Percentiles rank a stretch among this genome's conserved stretches.
phyloP scores from a whole-genome alignment of 345 rosid species.

The Kandelia obovata region DNA sequence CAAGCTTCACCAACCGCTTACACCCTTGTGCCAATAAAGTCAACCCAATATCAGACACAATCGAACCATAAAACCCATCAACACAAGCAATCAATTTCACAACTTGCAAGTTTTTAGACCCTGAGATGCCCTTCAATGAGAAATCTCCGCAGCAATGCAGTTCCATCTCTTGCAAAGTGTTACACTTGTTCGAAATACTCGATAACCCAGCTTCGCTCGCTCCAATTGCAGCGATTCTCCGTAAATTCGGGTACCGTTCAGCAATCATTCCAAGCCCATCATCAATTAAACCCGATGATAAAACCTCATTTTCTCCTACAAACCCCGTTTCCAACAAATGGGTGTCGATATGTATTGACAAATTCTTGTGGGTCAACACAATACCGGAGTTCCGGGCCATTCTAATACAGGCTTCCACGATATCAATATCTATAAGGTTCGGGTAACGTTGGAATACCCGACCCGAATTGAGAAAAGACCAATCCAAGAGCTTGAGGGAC shows the following conservation, averaged over 20 bases:
- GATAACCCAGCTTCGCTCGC: constrained; percentile 72
- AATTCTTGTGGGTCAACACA: constrained; percentile 39
- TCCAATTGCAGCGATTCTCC: constrained; percentile 57
- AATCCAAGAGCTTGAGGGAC: constrained; percentile 56
- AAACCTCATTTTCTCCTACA: constrained; percentile 22
- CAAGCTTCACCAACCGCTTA: constrained; percentile 82
- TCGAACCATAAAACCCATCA: constrained; percentile 56
- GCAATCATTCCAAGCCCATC: constrained; percentile 54
- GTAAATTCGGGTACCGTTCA: constrained; percentile 57
- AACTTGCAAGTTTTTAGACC: constrained; percentile 79
- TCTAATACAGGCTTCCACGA: constrained; percentile 48
- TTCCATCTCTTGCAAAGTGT: constrained; percentile 75
- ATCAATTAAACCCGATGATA: constrained; percentile 43
- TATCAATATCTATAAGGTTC: constrained; percentile 56
- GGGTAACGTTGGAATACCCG: constrained; percentile 63
- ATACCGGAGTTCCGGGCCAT: constrained; percentile 54
- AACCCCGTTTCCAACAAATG: constrained; percentile 30
- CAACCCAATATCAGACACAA: constrained; percentile 84
- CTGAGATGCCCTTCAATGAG: constrained; percentile 70
- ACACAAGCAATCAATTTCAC: constrained; percentile 64
- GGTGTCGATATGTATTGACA: constrained; percentile 46
- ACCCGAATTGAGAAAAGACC: constrained; percentile 71
- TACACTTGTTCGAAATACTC: constrained; percentile 59
- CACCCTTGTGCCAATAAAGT: constrained; percentile 93
- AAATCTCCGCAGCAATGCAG: constrained; percentile 66